These are phyloP conservation scores for Aspergillus affinis DNA, from an alignment of 495 filamentous ascomycete genomes.

Conservation along the genomic window DNA sequence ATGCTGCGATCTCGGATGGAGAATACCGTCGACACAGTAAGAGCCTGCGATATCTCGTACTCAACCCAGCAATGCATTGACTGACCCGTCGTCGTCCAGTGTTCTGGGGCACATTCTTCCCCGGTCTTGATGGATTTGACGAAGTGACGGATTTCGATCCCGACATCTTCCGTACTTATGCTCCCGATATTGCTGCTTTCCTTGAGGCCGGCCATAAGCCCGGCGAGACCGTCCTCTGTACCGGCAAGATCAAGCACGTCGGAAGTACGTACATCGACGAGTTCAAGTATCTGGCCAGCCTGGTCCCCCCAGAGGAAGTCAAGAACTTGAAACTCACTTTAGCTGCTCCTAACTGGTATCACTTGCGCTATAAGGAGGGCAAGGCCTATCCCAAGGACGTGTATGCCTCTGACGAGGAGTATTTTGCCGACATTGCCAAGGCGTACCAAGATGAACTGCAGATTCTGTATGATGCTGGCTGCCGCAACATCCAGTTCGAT, in stretches of 20 bases:
- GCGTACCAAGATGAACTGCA: conserved; percentile 68
- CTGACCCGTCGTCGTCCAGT: conserved; percentile 29
- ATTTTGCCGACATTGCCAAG: conserved; percentile 72
- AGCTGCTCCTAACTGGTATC: conserved; percentile 72
- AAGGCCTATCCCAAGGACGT: conserved; percentile 64
- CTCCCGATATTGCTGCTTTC: conserved; percentile 78
- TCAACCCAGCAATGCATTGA: neutral
- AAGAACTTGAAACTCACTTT: conserved; percentile 70
- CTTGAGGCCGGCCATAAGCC: conserved; percentile 69
- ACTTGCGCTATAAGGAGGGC: conserved; percentile 70
- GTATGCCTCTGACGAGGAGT: conserved; percentile 66
- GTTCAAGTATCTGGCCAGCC: conserved; percentile 65
- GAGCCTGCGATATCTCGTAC: conserved; percentile 6
- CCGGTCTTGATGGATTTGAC: conserved; percentile 68
- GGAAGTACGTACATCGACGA: conserved; percentile 62
- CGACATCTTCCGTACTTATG: conserved; percentile 69
- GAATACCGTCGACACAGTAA: conserved; percentile 70
- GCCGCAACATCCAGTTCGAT: conserved; percentile 72
- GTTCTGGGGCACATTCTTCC: conserved; percentile 76
- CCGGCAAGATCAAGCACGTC: conserved; percentile 68
- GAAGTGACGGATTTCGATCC: conserved; percentile 57
- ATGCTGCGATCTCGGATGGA: conserved; percentile 69
- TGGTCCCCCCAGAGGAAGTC: conserved; percentile 58
- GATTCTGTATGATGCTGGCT: conserved; percentile 66
- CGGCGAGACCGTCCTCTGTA: conserved; percentile 71